A percentile compares a stretch with the other conserved stretches of the same genome.
These are phyloP conservation scores for Hyphopichia homilentoma DNA, from an alignment of 805 yeast genomes.

Conservation along the genomic window DNA sequence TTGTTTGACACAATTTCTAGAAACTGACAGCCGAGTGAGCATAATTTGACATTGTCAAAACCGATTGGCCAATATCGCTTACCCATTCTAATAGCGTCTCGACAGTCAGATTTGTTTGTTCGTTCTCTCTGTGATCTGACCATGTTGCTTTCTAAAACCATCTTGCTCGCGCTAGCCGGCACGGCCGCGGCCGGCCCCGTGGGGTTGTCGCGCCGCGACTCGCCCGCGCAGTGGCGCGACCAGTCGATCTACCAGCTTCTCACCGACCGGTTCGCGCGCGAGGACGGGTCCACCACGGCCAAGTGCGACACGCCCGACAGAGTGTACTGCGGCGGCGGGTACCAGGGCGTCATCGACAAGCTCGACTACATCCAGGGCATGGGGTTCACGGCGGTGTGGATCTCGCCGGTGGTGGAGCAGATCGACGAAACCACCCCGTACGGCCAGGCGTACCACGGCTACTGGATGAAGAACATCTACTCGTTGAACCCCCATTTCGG, in stretches of 20 bases:
- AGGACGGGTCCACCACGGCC: conserved; percentile 1
- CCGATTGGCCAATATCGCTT: too few species aligned
- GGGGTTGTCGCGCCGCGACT: too few species aligned
- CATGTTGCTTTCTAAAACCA: too few species aligned
- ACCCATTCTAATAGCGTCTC: too few species aligned
- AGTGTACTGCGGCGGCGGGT: conserved; percentile 1
- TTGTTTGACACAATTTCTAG: too few species aligned
- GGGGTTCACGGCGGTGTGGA: not conserved
- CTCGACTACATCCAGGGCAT: not conserved
- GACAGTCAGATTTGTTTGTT: too few species aligned
- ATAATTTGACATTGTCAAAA: too few species aligned
- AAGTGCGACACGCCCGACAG: not conserved
- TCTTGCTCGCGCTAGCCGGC: too few species aligned
- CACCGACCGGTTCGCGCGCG: conserved; percentile 1
- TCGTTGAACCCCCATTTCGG: conserved; percentile 1
- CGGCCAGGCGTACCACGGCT: conserved; percentile 2
- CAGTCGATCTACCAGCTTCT: not conserved
- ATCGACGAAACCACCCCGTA: not conserved
- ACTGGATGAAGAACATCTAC: conserved; percentile 1
- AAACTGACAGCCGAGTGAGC: too few species aligned
- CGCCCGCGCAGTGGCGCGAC: not conserved
- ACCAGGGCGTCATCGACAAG: not conserved
- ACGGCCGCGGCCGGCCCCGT: too few species aligned
- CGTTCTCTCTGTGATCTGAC: too few species aligned
- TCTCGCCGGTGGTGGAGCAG: conserved; percentile 1